Evolutionary conservation across 768 basidiomycete species (phyloP).

Genomic region (Mycena pura): DNA sequence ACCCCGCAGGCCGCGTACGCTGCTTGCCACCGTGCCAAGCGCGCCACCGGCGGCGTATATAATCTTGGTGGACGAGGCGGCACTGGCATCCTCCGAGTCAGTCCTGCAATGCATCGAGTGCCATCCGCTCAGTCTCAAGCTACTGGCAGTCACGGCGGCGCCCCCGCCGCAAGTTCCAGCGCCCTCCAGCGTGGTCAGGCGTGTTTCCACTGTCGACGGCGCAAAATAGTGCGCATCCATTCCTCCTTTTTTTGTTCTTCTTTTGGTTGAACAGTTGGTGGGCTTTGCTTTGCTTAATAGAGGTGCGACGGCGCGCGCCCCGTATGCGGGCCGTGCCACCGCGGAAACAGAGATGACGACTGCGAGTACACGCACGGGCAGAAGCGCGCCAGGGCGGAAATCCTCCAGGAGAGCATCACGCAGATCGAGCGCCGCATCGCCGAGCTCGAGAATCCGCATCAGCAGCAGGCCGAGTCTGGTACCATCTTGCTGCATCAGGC

Average conservation of each 20-base stretch:
- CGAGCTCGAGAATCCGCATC: conserved; percentile 43
- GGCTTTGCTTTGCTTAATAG: conserved; percentile 39
- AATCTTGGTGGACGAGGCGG: too few relatives aligned
- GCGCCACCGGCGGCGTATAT: too few relatives aligned
- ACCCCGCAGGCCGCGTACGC: too few relatives aligned
- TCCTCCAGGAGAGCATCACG: conserved; percentile 58
- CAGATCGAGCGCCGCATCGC: conserved; percentile 54
- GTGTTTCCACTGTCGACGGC: conserved; percentile 7
- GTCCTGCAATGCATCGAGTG: too few relatives aligned
- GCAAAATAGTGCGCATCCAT: conserved; percentile 11
- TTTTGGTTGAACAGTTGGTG: not conserved
- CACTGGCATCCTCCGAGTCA: too few relatives aligned
- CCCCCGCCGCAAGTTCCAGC: not conserved
- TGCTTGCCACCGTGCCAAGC: too few relatives aligned
- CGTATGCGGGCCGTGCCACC: conserved; percentile 57
- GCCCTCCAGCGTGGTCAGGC: not conserved
- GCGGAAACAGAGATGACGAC: conserved; percentile 56
- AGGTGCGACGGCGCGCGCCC: conserved; percentile 63
- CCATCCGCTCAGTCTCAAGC: too few relatives aligned
- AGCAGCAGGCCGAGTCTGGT: not conserved
- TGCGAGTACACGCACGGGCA: conserved; percentile 63
- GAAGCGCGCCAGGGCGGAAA: conserved; percentile 53
- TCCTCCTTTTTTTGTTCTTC: not conserved
- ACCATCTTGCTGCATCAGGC: not conserved
- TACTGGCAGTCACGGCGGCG: too few relatives aligned